A percentile compares a stretch with the other conserved stretches of the same genome.
Evolutionary conservation across 2,329 filamentous ascomycete genomes (phyloP).

Genomic region (Arthrobotrys entomopaga): DNA sequence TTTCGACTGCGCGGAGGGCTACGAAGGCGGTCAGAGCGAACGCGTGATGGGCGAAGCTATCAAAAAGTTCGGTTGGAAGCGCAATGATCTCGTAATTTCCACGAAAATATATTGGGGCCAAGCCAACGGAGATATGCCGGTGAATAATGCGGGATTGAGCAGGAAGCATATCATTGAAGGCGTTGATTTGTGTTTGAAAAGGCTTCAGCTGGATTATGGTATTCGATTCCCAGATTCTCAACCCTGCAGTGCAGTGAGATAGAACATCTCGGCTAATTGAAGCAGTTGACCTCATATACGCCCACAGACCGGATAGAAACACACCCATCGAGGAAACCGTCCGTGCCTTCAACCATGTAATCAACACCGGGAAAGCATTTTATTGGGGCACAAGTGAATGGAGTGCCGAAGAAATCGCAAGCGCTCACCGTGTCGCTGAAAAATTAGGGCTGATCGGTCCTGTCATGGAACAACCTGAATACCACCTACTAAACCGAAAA

Average conservation of each 20-base stretch:
- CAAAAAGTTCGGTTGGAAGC: constrained; percentile 69
- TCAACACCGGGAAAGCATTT: constrained; percentile 74
- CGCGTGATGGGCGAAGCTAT: constrained; percentile 69
- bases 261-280: background rate
- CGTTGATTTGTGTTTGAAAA: constrained; percentile 69
- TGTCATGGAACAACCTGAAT: constrained; percentile 74
- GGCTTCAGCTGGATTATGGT: constrained; percentile 68
- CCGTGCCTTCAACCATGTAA: constrained; percentile 76
- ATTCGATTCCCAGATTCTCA: background rate
- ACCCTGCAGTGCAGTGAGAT: background rate
- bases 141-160: constrained; percentile 72
- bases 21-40: constrained; percentile 68
- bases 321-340: constrained; percentile 78
- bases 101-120: constrained; percentile 75
- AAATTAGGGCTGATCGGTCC: constrained; percentile 72
- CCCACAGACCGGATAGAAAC: constrained; percentile 73
- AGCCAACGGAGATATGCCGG: constrained; percentile 65
- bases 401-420: constrained; percentile 73
- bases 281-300: constrained; percentile 73
- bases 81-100: constrained; percentile 69
- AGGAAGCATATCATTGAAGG: constrained; percentile 77
- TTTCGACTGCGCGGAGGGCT: constrained; percentile 70
- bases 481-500: constrained; percentile 72
- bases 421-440: constrained; percentile 72
- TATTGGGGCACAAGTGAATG: constrained; percentile 78